Conservation (phyloP, 768 basidiomycete species). For the Leccinum variicolor region DNA sequence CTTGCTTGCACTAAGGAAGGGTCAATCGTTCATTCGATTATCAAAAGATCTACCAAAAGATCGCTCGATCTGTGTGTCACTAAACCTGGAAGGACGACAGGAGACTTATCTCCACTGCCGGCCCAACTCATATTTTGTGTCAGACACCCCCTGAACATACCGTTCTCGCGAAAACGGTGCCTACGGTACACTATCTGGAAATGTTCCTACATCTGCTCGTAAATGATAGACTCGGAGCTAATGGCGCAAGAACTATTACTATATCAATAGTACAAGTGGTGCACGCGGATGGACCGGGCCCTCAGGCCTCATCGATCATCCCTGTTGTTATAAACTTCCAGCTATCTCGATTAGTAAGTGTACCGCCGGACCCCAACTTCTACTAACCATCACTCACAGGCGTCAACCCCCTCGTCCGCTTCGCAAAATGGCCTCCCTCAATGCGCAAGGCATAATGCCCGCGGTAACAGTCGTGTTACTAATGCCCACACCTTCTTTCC, state of each 20-base stretch:
- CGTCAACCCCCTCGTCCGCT: background rate
- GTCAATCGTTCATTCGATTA: too few species aligned
- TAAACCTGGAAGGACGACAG: too few species aligned
- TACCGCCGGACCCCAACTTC: background rate
- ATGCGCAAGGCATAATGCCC: slow-evolving; percentile 48
- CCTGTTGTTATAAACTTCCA: background rate
- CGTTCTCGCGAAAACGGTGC: too few species aligned
- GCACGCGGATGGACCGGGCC: background rate
- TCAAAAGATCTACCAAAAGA: too few species aligned
- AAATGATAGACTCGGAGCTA: too few species aligned
- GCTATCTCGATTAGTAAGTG: background rate
- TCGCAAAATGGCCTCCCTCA: slow-evolving; percentile 30
- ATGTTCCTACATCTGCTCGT: too few species aligned
- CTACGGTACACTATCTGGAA: too few species aligned
- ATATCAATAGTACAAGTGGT: background rate
- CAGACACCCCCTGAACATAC: background rate
- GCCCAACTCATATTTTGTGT: background rate
- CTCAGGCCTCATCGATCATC: too few species aligned
- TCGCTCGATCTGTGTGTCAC: too few species aligned
- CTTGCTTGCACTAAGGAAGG: too few species aligned
- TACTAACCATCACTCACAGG: background rate
- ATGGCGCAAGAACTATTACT: too few species aligned
- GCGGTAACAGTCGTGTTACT: slow-evolving; percentile 51
- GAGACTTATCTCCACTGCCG: too few species aligned
- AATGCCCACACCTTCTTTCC: slow-evolving; percentile 55